Conservation (phyloP, 2,329 filamentous ascomycete species). For the Fulvia fulva region DNA sequence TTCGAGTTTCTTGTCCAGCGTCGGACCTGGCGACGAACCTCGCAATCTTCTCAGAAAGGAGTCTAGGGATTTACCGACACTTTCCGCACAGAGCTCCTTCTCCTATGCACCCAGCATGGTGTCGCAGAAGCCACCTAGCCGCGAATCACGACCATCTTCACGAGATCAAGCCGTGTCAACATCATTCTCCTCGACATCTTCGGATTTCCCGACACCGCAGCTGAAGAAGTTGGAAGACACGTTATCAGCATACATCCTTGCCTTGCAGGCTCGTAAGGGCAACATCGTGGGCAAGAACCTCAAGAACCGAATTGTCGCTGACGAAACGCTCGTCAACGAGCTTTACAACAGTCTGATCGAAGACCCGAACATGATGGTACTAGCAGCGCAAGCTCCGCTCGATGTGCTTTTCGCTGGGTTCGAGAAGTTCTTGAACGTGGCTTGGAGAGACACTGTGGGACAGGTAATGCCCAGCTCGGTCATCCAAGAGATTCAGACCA, state of each 20-base stretch:
- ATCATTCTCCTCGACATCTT: constrained; percentile 53
- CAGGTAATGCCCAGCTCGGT: constrained; percentile 70
- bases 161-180: constrained; percentile 27
- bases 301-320: constrained; percentile 64
- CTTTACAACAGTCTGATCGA: constrained; percentile 86
- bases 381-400: constrained; percentile 68
- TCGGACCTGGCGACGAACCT: constrained; percentile 43
- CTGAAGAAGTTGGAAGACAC: constrained; percentile 76
- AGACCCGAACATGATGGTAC: constrained; percentile 72
- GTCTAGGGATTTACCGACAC: constrained; percentile 20
- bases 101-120: constrained; percentile 27
- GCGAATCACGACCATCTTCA: constrained; percentile 34
- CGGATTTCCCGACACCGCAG: constrained; percentile 47
- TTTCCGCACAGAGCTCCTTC: constrained; percentile 23
- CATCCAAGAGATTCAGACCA: constrained; percentile 69
- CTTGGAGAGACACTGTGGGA: constrained; percentile 86
- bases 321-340: constrained; percentile 80
- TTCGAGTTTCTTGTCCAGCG: constrained; percentile 69
- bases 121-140: constrained; percentile 36
- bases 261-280: constrained; percentile 78
- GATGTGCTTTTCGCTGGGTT: constrained; percentile 89
- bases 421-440: constrained; percentile 84
- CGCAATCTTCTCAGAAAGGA: constrained; percentile 26
- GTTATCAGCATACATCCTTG: constrained; percentile 76
- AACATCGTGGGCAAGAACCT: constrained; percentile 77